Evolutionary conservation across 1,139 yeast species (phyloP), one percentile per base, ranked within the genome.

Genomic region (Taiozyma sp.): DNA sequence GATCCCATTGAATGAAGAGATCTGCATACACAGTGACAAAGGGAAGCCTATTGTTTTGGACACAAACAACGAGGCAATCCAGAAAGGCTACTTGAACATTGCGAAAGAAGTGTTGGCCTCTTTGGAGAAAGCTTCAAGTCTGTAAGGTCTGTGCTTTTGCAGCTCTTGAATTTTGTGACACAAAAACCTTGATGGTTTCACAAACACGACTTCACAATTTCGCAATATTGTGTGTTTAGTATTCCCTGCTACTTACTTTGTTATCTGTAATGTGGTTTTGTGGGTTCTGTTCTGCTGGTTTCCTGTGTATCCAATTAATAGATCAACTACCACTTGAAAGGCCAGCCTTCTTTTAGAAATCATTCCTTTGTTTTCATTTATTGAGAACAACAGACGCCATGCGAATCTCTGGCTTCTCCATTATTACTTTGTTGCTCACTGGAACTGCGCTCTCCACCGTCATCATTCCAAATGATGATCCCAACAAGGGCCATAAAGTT

Each of bases 21-120:
- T 89, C 9, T 81, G 91, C 62, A 50, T 65, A 9, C 78, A 78
- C 50, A 77, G 90, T 3, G 93, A 88, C 63, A 60, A 62, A 39
- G 93, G 95, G 0, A 74, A 72, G 56, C 95, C 96, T 0, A 72
- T 84, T 1, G 83, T 83, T 0, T 70, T 84, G 1, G 62, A 75
- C 2, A 69, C 75, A 12, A 75, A 79, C 0, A 72, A 74, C 2
- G 65, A 73, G 0, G 53, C 59, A 0, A 49, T 75, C 8, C 59
- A 79, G 1, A 50, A 63, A 39, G 72, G 75, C 0, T 83, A 81
- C 60, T 54, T 71, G 29, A 70, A 70, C 0, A 71, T 81, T n/a
- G 86, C 86, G 0, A 47, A 57, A 36, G 64, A 57, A n/a, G 60
- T 71, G 3, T 10, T 54, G 2, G 22, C 43, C 2, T 23, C 38